Evolutionary conservation across 768 basidiomycete species (phyloP), one percentile per base, ranked within the genome.

Genomic region (Mycena amicta): DNA sequence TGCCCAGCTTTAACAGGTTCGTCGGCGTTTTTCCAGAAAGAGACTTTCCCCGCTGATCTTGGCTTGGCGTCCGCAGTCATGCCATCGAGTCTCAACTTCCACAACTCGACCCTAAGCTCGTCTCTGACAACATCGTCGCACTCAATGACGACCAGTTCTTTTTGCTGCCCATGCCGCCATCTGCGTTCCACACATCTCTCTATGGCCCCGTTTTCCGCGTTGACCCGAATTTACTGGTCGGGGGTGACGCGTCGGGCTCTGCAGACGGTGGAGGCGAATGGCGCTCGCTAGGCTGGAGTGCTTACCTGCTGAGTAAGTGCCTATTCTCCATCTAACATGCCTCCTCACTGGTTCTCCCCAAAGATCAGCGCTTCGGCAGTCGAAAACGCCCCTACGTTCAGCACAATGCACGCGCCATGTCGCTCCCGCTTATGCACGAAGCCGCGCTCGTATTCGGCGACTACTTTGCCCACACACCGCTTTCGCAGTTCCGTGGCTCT

Each of bases 141-240:
- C 57, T 74, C 66, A 80, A 80, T 59, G 77, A 80, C 62, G 78
- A 80, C 62, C 74, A 75, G 53, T 80, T 74, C 64, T 61, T 78
- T 59, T 22, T 65, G 26, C 56, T 62, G 40, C 65, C 71, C 2
- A 53, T 74, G 3, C 65, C 69, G 13, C 69, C 71, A 12, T 64
- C 68, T 1, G 71, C 65, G 11, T 76, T 75, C 59, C 72, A 72
- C 54, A 74, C 75, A 46, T 66, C 53, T 55, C 64, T 73, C 30
- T 75, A 74, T 28, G 78, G 78, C 4, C 66, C 68, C 1, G 75
- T 80, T 11, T 70, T 78, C 30, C 73, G 77, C 29, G 52, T 76
- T 45, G 70, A 77, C 49, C 58, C 69, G 1, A 65, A 67, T 28
- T 66, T 77, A 2, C 63, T 72, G 37, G 73, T 78, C 0, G 53